Evolutionary conservation across 805 yeast species (phyloP), one percentile per base, ranked within the genome.

Genomic region (Ogataea populi-albae): DNA sequence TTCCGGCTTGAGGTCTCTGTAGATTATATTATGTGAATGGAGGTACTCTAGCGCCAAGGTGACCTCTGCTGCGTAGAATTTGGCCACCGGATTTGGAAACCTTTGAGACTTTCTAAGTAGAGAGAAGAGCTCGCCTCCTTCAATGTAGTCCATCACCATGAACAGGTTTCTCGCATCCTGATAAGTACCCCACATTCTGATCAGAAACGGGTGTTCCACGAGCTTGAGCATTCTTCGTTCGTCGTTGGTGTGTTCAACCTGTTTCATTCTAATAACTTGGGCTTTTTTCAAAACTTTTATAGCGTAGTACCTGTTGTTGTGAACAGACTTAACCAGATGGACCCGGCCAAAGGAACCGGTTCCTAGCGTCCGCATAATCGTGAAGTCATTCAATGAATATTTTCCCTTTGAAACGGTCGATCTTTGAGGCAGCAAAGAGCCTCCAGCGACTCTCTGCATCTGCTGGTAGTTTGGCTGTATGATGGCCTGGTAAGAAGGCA

Each of bases 101-200:
- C 79, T 57, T 49, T 75, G 79, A 8, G 78, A 72, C 52, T 75
- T 75, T 40, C 81, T 59, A 46, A 76, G 63, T 36, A 76, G 56
- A 3, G 77, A 70, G 47, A 76, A 76, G 36, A 76, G 61, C 55
- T 76, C 81, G 17, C 81, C 81, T 18, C 81, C 81, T 57, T 76
- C 81, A 54, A 76, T 75, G 57, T 75, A 76, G 51, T 76, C 81
- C 81, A 76, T 76, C 34, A 76, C 74, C 81, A 76, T 75, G 44
- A 75, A 76, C 41, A 76, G 59, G 49, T 73, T 73, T 42, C 66
- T 68, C 29, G 75, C 64, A 52, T 76, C 81, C 54, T 75, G 81
- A 51, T 69, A 76, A 4, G 81, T 76, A 9, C 81, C 81, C 81
- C 81, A 76, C 80, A 76, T 75, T 37, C 81, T 55, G 45, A 75